Base-by-base conservation (phyloP, 192 early-diverging fungal species). In the Gamsiella multidivaricata region DNA sequence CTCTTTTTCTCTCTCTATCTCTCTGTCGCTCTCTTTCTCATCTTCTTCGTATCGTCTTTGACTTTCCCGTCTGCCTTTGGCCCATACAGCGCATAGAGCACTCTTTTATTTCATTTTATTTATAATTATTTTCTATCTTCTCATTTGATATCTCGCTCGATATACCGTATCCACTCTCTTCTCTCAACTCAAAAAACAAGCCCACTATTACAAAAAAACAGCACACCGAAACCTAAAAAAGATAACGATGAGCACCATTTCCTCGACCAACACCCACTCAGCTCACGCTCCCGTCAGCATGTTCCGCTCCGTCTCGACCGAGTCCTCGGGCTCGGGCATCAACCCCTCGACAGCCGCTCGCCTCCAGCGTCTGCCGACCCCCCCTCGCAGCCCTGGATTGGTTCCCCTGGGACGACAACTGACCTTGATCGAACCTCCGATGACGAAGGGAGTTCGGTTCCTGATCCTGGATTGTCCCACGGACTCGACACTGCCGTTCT, bases 391-490 rank as follows among this genome's bases (percentile, higher is more conserved):
- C 29, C 69, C 69, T 33, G 74, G 74, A 28, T 42, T 78, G 54
- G 66, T 80, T 6, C 83, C 84, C 41, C 61, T 93, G 45, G 79
- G 89, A 20, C 85, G 91, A 43, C 88, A 87, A 60, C 81, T 93
- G 54, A 90, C 88, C 3, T 47, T 88, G 37, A 87, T 93, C 56
- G 84, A 91, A 57, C 80, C 84, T 20, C 83, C 82, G 18, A 68
- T 80, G 79, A 80, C 73, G n/a, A 74, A 70, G 53, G 80, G 81
- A 50, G 75, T 95, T 59, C 88, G 93, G 9, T 98, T 98, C 80
- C 84, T 98, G 51, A 94, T 98, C 70, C 90, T 96, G 61, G 96
- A 98, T 75, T 97, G 95, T 61, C 96, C 74, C 28, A 78, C 74
- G 7, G 74, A 78, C 34, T 78, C 74, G 22, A 78, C 74, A 22